Conservation (phyloP, 768 basidiomycete species). For the Hypholoma sublateritium region DNA sequence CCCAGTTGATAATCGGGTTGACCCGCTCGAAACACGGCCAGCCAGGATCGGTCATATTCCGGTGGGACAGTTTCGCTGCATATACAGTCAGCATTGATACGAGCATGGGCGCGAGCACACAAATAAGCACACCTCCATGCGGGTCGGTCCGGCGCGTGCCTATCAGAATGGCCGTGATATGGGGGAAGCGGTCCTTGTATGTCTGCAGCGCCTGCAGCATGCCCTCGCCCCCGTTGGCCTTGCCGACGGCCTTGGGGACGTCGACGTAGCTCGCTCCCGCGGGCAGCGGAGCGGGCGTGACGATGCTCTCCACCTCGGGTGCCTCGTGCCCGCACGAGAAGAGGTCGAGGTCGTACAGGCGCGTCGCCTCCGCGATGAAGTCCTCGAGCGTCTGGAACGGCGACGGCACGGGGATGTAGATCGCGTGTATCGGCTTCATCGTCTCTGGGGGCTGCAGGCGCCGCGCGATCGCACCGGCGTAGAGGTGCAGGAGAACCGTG, state of each 20-base stretch:
- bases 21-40: constrained; percentile 92
- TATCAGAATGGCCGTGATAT: constrained; percentile 80
- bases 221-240: constrained; percentile 58
- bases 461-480: constrained; percentile 68
- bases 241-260: constrained; percentile 42
- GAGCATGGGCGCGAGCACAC: not conserved
- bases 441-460: constrained; percentile 31
- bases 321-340: constrained; percentile 52
- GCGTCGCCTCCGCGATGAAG: constrained; percentile 70
- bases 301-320: constrained; percentile 47
- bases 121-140: constrained; percentile 73
- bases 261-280: constrained; percentile 20
- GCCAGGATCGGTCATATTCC: constrained; percentile 79
- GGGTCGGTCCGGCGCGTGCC: constrained; percentile 91
- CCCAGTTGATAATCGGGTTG: constrained; percentile 96
- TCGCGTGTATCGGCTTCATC: constrained; percentile 53
- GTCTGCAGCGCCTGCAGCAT: constrained; percentile 78
- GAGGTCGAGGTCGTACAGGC: constrained; percentile 74
- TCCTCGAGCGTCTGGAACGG: constrained; percentile 83
- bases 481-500: constrained; percentile 92
- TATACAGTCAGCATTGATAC: not conserved
- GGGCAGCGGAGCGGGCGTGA: constrained; percentile 31
- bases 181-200: constrained; percentile 67
- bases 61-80: constrained; percentile 67
- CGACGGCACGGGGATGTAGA: constrained; percentile 90